Conservation (phyloP, 2,329 filamentous ascomycete species). For the Fusarium guadeloupense region DNA sequence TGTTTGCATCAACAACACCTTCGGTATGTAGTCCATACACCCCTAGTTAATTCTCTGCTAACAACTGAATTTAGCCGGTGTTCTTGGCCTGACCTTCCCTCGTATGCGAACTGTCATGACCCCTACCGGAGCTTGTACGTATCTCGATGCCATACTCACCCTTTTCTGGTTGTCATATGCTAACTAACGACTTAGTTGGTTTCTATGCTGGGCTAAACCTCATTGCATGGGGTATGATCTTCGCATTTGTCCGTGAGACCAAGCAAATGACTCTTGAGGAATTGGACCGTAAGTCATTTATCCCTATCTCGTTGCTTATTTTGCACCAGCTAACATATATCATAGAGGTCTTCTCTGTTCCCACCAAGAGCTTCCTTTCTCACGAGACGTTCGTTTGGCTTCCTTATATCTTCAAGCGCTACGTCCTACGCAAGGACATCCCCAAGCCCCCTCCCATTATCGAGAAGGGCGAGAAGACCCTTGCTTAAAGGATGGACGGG, state of each 20-base stretch:
- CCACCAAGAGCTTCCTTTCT: constrained; percentile 52
- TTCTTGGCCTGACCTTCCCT: constrained; percentile 63
- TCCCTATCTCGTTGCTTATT: accelerated
- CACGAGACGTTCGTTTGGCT: constrained; percentile 44
- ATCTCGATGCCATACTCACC: neutral
- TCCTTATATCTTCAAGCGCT: constrained; percentile 38
- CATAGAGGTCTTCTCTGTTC: constrained; percentile 55
- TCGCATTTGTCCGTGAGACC: constrained; percentile 60
- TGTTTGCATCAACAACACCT: constrained; percentile 68
- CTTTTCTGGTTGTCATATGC: neutral
- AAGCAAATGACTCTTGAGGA: constrained; percentile 63
- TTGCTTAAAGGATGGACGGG: neutral
- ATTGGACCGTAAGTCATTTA: constrained; percentile 51
- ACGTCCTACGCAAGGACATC: constrained; percentile 8
- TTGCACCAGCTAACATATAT: neutral
- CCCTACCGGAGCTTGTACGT: constrained; percentile 47
- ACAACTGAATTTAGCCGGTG: constrained; percentile 44
- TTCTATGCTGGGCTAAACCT: constrained; percentile 66
- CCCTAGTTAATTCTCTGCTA: neutral
- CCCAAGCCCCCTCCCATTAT: constrained; percentile 9
- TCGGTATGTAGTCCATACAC: constrained; percentile 33
- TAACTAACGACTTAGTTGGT: constrained; percentile 42
- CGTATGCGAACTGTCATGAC: constrained; percentile 51
- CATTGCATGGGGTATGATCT: constrained; percentile 64
- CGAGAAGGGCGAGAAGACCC: constrained; percentile 15